Percentiles rank a stretch among this genome's conserved stretches.
Conservation (phyloP, 495 filamentous ascomycete genomes). For the Parathielavia appendiculata region DNA sequence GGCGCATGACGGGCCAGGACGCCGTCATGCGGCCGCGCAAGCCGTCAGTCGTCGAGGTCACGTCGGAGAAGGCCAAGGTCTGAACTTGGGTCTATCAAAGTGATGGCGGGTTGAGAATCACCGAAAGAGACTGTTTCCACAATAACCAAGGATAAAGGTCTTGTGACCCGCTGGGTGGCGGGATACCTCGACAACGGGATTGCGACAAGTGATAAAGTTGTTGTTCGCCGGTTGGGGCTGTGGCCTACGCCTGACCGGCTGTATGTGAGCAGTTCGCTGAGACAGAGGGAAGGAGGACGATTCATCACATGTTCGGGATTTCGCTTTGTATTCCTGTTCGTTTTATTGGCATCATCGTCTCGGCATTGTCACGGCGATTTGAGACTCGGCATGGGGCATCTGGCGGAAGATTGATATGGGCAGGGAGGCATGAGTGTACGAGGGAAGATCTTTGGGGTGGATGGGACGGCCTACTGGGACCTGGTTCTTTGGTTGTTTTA, state of each 20-base stretch:
- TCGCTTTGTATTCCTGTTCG: constrained; percentile 5
- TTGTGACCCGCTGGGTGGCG: no score
- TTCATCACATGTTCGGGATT: constrained; percentile 7
- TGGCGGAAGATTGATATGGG: not conserved
- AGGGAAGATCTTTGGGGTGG: not conserved
- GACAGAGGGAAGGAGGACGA: not conserved
- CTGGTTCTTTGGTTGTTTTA: not conserved
- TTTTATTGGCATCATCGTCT: constrained; percentile 10
- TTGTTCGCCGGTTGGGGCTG: no score
- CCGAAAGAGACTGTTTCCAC: no score
- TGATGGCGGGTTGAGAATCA: no score
- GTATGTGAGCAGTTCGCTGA: no score
- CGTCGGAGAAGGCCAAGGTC: constrained; percentile 37
- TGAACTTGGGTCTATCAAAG: no score
- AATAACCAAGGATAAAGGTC: no score
- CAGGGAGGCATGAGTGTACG: not conserved
- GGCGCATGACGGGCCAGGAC: constrained; percentile 88
- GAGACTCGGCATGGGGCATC: not conserved
- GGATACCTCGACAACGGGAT: no score
- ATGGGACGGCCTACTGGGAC: not conserved
- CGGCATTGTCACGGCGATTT: constrained; percentile 23
- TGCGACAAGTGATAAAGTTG: no score
- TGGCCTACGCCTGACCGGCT: no score
- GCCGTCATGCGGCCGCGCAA: constrained; percentile 67
- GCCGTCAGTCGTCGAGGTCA: constrained; percentile 29